Conservation (phyloP, 495 filamentous ascomycete species). For the Daldinia bambusicola region DNA sequence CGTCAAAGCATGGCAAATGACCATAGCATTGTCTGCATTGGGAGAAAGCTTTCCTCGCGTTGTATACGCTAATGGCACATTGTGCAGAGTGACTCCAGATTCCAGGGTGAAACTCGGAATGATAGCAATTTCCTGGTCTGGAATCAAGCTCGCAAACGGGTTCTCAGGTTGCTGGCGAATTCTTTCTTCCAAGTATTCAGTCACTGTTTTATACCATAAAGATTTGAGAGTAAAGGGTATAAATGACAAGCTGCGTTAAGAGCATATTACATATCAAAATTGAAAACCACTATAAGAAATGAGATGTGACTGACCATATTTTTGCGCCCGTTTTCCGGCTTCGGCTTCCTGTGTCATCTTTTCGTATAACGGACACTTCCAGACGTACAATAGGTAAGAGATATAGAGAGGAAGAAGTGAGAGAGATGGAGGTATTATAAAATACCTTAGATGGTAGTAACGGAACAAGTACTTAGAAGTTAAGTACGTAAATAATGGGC, state of each 20-base stretch:
- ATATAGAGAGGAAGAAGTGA: neutral
- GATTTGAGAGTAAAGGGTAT: neutral
- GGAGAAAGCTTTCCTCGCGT: slow-evolving; percentile 80
- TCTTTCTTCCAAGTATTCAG: slow-evolving; percentile 71
- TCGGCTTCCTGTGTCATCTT: slow-evolving; percentile 37
- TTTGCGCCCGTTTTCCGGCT: slow-evolving; percentile 38
- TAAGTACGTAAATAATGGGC: neutral
- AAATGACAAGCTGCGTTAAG: neutral
- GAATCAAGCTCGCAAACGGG: slow-evolving; percentile 86
- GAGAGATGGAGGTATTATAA: no score
- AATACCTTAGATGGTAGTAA: no score
- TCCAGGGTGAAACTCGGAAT: slow-evolving; percentile 93
- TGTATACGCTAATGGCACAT: slow-evolving; percentile 95
- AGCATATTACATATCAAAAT: neutral
- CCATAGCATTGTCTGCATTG: slow-evolving; percentile 86
- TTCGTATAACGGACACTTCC: slow-evolving; percentile 9
- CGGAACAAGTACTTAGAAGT: neutral
- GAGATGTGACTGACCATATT: slow-evolving; percentile 54
- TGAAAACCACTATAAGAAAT: neutral
- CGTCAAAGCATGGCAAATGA: slow-evolving; percentile 96
- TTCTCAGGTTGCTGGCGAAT: slow-evolving; percentile 81
- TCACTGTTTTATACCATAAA: slow-evolving; percentile 47
- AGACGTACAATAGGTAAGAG: neutral
- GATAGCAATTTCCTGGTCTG: slow-evolving; percentile 83
- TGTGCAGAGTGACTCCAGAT: slow-evolving; percentile 84